Conservation (phyloP, 306 rosid species). For the Quercus mongolica region DNA sequence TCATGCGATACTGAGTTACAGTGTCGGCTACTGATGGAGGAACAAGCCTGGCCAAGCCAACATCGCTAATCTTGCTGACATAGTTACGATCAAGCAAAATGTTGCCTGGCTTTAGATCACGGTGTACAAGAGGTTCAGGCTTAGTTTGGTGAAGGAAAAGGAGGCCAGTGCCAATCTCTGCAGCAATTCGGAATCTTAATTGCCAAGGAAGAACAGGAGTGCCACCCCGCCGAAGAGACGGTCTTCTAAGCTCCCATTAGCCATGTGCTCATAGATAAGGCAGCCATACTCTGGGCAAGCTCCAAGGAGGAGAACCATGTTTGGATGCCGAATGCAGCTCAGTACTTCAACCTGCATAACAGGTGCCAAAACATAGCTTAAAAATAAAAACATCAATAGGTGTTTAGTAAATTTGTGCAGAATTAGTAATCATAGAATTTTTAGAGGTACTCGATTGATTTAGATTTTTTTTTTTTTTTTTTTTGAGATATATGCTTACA, state of each 20-base stretch:
- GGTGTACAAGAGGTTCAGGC: conserved; percentile 93
- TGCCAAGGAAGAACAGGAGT: conserved; percentile 69
- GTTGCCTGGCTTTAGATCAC: conserved; percentile 84
- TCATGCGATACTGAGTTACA: conserved; percentile 77
- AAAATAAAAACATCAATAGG: not conserved
- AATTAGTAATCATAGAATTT: too few relatives aligned
- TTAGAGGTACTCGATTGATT: too few relatives aligned
- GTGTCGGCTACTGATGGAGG: conserved; percentile 72
- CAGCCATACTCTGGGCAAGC: conserved; percentile 87
- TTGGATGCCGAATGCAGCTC: conserved; percentile 82
- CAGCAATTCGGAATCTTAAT: conserved; percentile 69
- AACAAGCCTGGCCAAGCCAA: conserved; percentile 85
- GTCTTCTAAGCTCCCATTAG: conserved; percentile 85
- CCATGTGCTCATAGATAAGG: conserved; percentile 84
- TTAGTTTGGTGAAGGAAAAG: conserved; percentile 76
- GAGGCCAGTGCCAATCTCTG: conserved; percentile 82
- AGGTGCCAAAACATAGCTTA: not conserved
- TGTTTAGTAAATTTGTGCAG: too few relatives aligned
- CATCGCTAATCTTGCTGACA: conserved; percentile 93
- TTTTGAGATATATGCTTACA: not conserved
- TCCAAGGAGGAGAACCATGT: conserved; percentile 93
- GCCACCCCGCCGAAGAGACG: conserved; percentile 55
- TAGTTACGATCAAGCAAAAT: conserved; percentile 78
- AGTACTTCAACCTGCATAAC: conserved; percentile 64
- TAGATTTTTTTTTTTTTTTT: not conserved